Evolutionary conservation across 2,329 filamentous ascomycete species (phyloP).

Genomic region (Trichoderma brevicompactum): DNA sequence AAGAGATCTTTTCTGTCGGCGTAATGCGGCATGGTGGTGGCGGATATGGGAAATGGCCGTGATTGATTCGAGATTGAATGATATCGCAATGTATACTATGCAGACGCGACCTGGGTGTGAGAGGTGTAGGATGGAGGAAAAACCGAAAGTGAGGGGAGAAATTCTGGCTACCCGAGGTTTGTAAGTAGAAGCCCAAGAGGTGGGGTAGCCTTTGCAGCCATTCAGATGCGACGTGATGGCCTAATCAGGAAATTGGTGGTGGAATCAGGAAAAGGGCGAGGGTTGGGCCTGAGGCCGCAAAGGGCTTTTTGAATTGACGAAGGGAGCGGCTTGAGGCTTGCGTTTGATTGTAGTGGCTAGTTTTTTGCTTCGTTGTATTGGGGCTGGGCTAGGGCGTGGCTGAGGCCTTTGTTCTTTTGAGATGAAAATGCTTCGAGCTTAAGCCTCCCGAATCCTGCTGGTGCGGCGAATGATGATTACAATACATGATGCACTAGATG

Average conservation of each 20-base stretch:
- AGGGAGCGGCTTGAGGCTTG: too few relatives aligned
- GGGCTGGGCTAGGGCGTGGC: too few relatives aligned
- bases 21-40: constrained; percentile 35
- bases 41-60: not conserved
- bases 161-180: not conserved
- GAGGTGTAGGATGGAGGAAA: not conserved
- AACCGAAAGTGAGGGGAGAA: not conserved
- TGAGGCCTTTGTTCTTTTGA: too few relatives aligned
- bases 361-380: too few relatives aligned
- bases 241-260: constrained; percentile 16
- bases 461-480: not conserved
- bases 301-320: not conserved
- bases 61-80: not conserved
- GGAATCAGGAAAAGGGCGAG: not conserved
- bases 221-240: constrained; percentile 23
- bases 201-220: constrained; percentile 10
- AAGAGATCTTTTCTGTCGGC: constrained; percentile 35
- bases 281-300: not conserved
- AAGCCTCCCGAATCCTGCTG: too few relatives aligned
- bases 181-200: constrained; percentile 4
- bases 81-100: not conserved
- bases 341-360: too few relatives aligned
- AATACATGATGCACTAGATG: not conserved
- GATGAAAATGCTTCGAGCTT: too few relatives aligned
- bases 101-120: not conserved